phyloP scores from a whole-genome alignment of 768 basidiomycete species.

The Suillus lakei region DNA sequence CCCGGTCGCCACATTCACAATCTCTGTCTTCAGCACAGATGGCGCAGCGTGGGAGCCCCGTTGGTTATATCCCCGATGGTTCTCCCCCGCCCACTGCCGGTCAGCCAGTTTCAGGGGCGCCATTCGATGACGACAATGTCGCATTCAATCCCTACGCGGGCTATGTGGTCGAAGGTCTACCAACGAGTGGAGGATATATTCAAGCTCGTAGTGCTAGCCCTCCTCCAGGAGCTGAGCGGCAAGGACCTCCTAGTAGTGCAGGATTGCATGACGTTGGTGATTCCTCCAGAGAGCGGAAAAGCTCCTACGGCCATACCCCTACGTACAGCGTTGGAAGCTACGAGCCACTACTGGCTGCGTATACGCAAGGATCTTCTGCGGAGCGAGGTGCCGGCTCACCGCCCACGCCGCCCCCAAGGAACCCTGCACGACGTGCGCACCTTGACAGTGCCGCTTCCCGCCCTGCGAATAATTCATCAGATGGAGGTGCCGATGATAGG shows the following conservation, averaged over 20 bases:
- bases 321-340: slow-evolving; percentile 60
- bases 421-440: slow-evolving; percentile 23
- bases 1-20: slow-evolving; percentile 21
- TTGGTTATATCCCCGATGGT: slow-evolving; percentile 17
- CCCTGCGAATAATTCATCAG: slow-evolving; percentile 16
- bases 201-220: slow-evolving; percentile 54
- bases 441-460: slow-evolving; percentile 5
- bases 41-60: slow-evolving; percentile 42
- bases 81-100: slow-evolving; percentile 30
- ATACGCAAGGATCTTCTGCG: slow-evolving; percentile 31
- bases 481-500: slow-evolving; percentile 30
- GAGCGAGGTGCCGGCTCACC: slow-evolving; percentile 22
- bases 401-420: slow-evolving; percentile 35
- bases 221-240: slow-evolving; percentile 37
- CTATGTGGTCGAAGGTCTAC: slow-evolving; percentile 29
- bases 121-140: slow-evolving; percentile 21
- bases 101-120: slow-evolving; percentile 38
- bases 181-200: slow-evolving; percentile 43
- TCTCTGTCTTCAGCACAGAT: slow-evolving; percentile 38
- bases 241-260: slow-evolving; percentile 16
- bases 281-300: slow-evolving; percentile 34
- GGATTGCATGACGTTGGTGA: slow-evolving; percentile 26
- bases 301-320: slow-evolving; percentile 46
- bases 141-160: slow-evolving; percentile 61
- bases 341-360: slow-evolving; percentile 61